Conservation (phyloP, 1,139 yeast genomes). For the Pichia sp. region DNA sequence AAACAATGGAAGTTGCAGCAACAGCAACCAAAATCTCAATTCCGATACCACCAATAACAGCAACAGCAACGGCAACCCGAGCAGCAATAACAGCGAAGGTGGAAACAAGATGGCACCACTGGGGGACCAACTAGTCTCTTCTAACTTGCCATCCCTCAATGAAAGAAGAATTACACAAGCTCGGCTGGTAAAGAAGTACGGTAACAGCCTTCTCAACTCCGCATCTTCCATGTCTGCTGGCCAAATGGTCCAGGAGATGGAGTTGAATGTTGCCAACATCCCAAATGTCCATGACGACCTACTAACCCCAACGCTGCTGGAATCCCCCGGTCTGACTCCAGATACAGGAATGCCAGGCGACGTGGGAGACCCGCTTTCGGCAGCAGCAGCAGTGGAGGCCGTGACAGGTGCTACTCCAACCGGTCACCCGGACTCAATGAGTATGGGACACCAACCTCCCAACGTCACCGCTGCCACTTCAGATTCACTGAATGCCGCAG, state of each 20-base stretch:
- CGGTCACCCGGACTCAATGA: not conserved
- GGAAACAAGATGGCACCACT: not conserved
- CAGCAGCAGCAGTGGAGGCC: not conserved
- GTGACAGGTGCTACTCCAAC: not conserved
- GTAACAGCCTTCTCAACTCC: not conserved
- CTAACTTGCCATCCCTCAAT: not conserved
- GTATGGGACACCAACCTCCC: not conserved
- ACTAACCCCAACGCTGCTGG: constrained; percentile 11
- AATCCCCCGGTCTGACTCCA: constrained; percentile 12
- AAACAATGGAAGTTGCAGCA: not conserved
- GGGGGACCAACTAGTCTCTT: not conserved
- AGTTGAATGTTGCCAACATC: not conserved
- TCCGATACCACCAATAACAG: not conserved
- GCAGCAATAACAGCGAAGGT: not conserved
- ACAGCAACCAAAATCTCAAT: not conserved
- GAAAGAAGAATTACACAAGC: not conserved
- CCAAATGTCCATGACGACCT: constrained; percentile 6
- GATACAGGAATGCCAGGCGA: constrained; percentile 1
- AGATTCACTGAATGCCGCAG: not conserved
- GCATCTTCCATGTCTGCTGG: not conserved
- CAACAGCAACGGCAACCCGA: not conserved
- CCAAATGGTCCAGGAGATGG: constrained; percentile 1
- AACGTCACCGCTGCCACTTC: not conserved
- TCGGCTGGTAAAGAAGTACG: not conserved
- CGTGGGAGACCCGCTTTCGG: not conserved